A percentile compares a stretch with the other conserved stretches of the same genome.
phyloP scores from a whole-genome alignment of 2,329 filamentous ascomycete genomes.

The Mycosphaerella arachidis region DNA sequence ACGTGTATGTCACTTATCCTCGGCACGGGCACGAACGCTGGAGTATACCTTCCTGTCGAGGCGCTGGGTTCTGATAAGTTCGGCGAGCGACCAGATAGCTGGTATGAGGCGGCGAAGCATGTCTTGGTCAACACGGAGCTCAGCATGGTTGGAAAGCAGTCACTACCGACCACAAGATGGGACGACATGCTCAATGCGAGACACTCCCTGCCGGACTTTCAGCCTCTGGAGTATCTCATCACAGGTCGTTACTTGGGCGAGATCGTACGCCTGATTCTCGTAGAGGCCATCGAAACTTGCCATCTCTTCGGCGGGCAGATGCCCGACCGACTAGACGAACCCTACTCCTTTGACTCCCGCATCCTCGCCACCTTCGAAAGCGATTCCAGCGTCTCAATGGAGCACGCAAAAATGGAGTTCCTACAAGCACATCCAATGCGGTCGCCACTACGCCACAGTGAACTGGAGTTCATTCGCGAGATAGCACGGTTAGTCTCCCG shows the following conservation, averaged over 20 bases:
- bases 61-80: conserved; percentile 54
- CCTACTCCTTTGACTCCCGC: conserved; percentile 57
- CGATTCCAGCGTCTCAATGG: conserved; percentile 38
- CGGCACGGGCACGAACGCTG: conserved; percentile 61
- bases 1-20: conserved; percentile 61
- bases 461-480: conserved; percentile 50
- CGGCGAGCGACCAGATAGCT: conserved; percentile 50
- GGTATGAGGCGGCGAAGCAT: conserved; percentile 54
- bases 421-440: conserved; percentile 49
- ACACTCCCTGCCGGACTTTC: conserved; percentile 58
- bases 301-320: conserved; percentile 55
- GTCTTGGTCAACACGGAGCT: conserved; percentile 63
- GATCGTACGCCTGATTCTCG: conserved; percentile 56
- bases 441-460: conserved; percentile 35
- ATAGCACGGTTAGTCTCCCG: conserved; percentile 52
- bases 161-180: conserved; percentile 58
- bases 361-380: conserved; percentile 55
- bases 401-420: conserved; percentile 43
- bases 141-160: conserved; percentile 60
- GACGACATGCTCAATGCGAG: conserved; percentile 56
- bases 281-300: conserved; percentile 55
- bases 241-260: conserved; percentile 62
- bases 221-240: conserved; percentile 61
- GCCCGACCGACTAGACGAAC: conserved; percentile 50
- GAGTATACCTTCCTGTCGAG: conserved; percentile 56